Evolutionary conservation across 768 basidiomycete genomes (phyloP), one percentile per base, ranked within the genome.

Genomic region (Russula sp.): DNA sequence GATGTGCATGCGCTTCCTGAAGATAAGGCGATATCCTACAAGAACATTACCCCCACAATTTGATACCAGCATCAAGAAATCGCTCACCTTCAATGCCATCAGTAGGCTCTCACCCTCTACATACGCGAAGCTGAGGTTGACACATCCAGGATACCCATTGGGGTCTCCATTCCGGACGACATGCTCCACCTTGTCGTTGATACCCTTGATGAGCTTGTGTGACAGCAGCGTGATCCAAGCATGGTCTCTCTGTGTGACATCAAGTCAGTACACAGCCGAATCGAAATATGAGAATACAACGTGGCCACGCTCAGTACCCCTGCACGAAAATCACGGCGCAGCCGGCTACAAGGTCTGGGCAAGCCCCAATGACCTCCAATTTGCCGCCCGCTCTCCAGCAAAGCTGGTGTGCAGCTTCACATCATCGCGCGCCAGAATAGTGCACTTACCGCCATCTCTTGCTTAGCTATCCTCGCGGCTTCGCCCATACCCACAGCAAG

Each of bases 1-100:
- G 96, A 98, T 39, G 97, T 99, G 71, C 97, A 99, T 8, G 97
- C 97, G 71, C 94, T 96, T 44, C 97, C 97, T 7, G 96, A 98
- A 6, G 97, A 98, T 50, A 99, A 81, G 4, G 97, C 97, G 66
- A 98, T 90, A 71, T 98, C 93, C 93, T 94, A 64, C 55, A 57
- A 34, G n/a, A 49, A 16, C 45, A 66, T 52, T 53, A 40, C 16
- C 18, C 44, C 14, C 39, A 10, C 40, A 47, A 49, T 18, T 14
- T 18, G 51, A 34, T 37, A 20, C 3, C 5, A 55, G 42, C 48
- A 39, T 10, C 27, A 20, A 44, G n/a, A 44, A 44, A 39, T 18
- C 10, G 68, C 77, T 59, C 66, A 88, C 94, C 84, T 99, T 99
- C 68, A 99, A 75, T 11, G 96, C 95, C 97, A 99, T 99, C 64